These are phyloP conservation scores for Trifolium dubium DNA, from an alignment of 306 rosid genomes.

Conservation along the genomic window DNA sequence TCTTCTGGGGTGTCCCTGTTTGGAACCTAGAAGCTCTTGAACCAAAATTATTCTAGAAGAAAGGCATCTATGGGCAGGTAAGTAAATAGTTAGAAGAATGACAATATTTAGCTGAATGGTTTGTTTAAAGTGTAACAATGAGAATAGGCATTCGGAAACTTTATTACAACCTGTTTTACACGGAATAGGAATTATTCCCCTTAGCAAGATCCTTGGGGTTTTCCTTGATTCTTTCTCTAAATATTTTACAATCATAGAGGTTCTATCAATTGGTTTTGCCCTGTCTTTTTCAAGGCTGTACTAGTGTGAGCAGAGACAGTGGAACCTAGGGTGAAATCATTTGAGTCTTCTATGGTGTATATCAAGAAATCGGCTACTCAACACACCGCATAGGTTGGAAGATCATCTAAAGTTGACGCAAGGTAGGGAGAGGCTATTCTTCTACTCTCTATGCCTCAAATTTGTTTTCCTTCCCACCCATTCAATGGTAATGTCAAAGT, in stretches of 20 bases:
- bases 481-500: neutral
- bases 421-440: no score
- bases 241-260: neutral
- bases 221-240: neutral
- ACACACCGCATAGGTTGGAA: neutral
- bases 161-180: neutral
- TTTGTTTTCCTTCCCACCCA: neutral
- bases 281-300: neutral
- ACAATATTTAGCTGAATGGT: neutral
- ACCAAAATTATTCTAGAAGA: neutral
- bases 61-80: neutral
- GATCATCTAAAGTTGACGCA: no score
- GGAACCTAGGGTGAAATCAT: neutral
- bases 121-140: neutral
- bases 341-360: neutral
- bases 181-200: neutral
- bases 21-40: neutral
- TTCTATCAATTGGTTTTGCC: neutral
- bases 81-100: neutral
- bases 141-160: neutral
- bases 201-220: neutral
- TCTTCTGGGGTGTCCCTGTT: neutral
- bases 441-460: no score
- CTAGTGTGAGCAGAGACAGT: neutral
- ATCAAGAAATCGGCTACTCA: neutral